phyloP scores from a whole-genome alignment of 2,329 filamentous ascomycete genomes.

The Aspergillus brasiliensis region DNA sequence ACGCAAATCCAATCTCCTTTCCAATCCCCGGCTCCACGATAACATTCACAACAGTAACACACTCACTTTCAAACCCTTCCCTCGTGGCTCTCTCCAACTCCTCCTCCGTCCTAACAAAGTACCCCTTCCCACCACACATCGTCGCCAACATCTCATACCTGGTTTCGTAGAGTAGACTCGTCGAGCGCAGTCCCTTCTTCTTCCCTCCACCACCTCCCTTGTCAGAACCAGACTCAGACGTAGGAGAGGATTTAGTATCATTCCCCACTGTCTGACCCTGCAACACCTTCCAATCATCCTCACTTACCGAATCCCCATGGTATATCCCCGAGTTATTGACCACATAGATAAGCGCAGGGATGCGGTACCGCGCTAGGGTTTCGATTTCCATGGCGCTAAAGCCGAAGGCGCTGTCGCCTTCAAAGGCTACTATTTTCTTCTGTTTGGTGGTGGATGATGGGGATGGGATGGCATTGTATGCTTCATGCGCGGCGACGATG shows the following conservation, averaged over 20 bases:
- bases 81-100: slow-evolving; percentile 55
- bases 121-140: slow-evolving; percentile 58
- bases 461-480: slow-evolving; percentile 51
- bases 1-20: slow-evolving; percentile 43
- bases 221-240: background rate
- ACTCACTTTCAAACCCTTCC: slow-evolving; percentile 50
- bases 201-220: background rate
- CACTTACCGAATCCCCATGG: slow-evolving; percentile 46
- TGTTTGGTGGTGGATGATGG: slow-evolving; percentile 32
- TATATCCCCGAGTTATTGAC: slow-evolving; percentile 59
- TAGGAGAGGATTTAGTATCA: slow-evolving; percentile 25
- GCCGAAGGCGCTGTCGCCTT: slow-evolving; percentile 60
- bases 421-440: slow-evolving; percentile 60
- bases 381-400: slow-evolving; percentile 60
- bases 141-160: slow-evolving; percentile 58
- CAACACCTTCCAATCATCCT: slow-evolving; percentile 48
- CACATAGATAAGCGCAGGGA: slow-evolving; percentile 58
- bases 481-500: slow-evolving; percentile 58
- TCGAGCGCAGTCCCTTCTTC: slow-evolving; percentile 48
- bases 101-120: slow-evolving; percentile 53
- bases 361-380: slow-evolving; percentile 57
- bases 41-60: slow-evolving; percentile 57
- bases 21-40: slow-evolving; percentile 56
- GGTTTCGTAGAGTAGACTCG: slow-evolving; percentile 57
- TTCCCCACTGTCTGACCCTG: slow-evolving; percentile 45